Evolutionary conservation across 768 basidiomycete genomes (phyloP).

Genomic region (Amanita jacksonii): DNA sequence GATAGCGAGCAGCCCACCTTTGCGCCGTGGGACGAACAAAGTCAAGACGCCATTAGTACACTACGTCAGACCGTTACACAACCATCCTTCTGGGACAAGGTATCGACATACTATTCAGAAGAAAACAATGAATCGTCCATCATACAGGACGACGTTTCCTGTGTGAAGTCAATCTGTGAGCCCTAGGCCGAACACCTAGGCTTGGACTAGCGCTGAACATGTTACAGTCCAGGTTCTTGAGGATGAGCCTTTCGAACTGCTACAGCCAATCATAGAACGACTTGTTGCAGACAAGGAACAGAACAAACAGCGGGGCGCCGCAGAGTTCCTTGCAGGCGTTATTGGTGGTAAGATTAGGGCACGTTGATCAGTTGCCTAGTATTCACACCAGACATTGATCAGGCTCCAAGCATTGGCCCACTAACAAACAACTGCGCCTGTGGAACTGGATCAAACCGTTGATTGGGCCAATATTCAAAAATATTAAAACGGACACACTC

Average conservation of each 20-base stretch:
- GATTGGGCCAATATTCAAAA: slow-evolving; percentile 57
- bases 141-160: slow-evolving; percentile 60
- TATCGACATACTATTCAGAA: slow-evolving; percentile 63
- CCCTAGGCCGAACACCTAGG: slow-evolving; percentile 4
- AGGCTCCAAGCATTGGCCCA: slow-evolving; percentile 87
- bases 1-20: slow-evolving; percentile 40
- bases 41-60: slow-evolving; percentile 38
- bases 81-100: slow-evolving; percentile 54
- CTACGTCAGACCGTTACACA: slow-evolving; percentile 39
- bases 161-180: slow-evolving; percentile 69
- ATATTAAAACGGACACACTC: slow-evolving; percentile 76
- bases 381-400: slow-evolving; percentile 13
- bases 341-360: slow-evolving; percentile 36
- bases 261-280: slow-evolving; percentile 52
- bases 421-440: slow-evolving; percentile 51
- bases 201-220: slow-evolving; percentile 3
- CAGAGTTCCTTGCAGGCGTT: slow-evolving; percentile 74
- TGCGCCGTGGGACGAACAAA: slow-evolving; percentile 48
- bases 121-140: slow-evolving; percentile 64
- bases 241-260: slow-evolving; percentile 53
- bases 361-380: background rate
- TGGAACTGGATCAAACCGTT: slow-evolving; percentile 78
- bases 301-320: slow-evolving; percentile 82
- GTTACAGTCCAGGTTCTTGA: slow-evolving; percentile 67
- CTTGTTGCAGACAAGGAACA: slow-evolving; percentile 65